Conservation (phyloP, 352 stramenopile genomes). For the Globisporangium uncinulatum region DNA sequence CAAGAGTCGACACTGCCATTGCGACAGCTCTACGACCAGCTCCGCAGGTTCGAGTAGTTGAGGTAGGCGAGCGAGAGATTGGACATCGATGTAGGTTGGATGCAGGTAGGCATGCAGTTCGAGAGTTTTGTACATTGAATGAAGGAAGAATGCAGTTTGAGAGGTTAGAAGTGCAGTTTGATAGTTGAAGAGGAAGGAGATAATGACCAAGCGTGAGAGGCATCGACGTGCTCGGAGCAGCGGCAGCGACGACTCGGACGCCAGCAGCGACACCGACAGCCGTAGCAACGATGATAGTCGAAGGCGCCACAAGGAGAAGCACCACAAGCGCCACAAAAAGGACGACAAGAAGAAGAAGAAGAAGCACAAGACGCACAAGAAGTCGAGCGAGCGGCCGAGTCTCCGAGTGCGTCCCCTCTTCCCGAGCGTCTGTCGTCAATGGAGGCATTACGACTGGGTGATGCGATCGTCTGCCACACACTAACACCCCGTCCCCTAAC, state of each 20-base stretch:
- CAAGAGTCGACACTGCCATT: constrained; percentile 76
- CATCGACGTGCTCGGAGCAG: no score
- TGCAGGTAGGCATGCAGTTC: neutral
- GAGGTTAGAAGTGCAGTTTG: no score
- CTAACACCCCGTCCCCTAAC: neutral
- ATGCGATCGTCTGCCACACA: neutral
- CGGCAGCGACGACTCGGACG: no score
- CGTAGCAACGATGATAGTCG: no score
- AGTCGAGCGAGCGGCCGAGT: constrained; percentile 22
- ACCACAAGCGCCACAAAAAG: constrained; percentile 11
- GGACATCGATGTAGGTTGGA: no score
- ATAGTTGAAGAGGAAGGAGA: no score
- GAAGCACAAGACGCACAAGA: constrained; percentile 23
- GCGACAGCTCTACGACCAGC: constrained; percentile 72
- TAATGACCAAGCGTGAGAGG: no score
- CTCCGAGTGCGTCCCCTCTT: constrained; percentile 2
- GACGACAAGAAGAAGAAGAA: constrained; percentile 24
- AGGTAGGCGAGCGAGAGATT: no score
- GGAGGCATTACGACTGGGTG: neutral
- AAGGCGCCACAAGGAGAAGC: no score
- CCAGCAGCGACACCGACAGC: no score
- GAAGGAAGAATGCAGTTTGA: no score
- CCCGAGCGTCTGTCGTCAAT: no score
- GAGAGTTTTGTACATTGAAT: neutral
- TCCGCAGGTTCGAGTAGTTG: constrained; percentile 58